These are phyloP conservation scores for Omphalea diandra DNA, from an alignment of 441 rosid species.

Conservation along the genomic window DNA sequence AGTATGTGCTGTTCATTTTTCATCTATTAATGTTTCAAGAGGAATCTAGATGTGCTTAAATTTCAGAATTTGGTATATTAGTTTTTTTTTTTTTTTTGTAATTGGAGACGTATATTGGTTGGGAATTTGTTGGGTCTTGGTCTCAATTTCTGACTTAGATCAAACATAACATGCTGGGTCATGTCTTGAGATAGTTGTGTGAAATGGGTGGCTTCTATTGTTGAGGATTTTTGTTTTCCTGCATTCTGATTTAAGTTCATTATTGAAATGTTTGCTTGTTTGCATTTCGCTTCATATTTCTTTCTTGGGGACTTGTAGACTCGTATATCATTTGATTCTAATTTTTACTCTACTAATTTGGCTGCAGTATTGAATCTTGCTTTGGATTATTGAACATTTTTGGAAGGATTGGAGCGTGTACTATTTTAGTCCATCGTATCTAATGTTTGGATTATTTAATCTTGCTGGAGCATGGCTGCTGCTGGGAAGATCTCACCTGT, in stretches of 20 bases:
- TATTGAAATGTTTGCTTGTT: background rate
- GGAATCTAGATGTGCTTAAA: no score
- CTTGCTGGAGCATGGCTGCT: conserved; percentile 48
- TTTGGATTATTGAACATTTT: conserved; percentile 29
- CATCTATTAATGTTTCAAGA: no score
- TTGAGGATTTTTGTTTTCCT: background rate
- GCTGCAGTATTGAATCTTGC: conserved; percentile 38
- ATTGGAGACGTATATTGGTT: no score
- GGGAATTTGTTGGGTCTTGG: background rate
- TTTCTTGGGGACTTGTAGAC: background rate
- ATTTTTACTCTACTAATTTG: conserved; percentile 20
- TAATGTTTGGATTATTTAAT: conserved; percentile 22
- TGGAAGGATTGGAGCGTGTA: conserved; percentile 26
- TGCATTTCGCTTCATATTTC: background rate
- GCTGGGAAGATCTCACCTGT: conserved; percentile 39
- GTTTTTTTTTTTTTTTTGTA: no score
- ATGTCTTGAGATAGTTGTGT: background rate
- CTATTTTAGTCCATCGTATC: conserved; percentile 13
- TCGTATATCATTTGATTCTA: conserved; percentile 6
- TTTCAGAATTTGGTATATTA: background rate
- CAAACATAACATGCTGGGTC: background rate
- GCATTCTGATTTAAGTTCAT: background rate
- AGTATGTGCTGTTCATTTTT: no score
- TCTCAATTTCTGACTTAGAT: background rate
- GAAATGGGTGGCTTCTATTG: background rate